A percentile compares a stretch with the other conserved stretches of the same genome.
phyloP scores from a whole-genome alignment of 2,329 filamentous ascomycete genomes.

The Fusarium mexicanum region DNA sequence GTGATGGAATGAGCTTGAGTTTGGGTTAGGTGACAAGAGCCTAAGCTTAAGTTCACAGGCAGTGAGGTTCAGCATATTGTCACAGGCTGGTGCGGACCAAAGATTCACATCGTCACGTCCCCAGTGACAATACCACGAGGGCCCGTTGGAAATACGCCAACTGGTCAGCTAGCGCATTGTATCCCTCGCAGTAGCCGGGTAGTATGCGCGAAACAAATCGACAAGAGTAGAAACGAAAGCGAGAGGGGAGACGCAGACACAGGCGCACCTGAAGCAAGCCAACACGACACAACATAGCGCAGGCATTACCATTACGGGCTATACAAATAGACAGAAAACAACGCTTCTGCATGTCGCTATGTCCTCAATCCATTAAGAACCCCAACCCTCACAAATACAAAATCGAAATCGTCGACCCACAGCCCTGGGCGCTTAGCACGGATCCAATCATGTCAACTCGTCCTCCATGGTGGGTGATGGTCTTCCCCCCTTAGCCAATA shows the following conservation, averaged over 20 bases:
- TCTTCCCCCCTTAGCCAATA: constrained; percentile 44
- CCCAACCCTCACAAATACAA: constrained; percentile 31
- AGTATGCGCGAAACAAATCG: constrained; percentile 27
- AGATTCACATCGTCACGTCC: neutral
- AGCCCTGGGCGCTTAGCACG: constrained; percentile 48
- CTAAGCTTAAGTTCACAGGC: constrained; percentile 10
- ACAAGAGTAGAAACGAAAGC: constrained; percentile 20
- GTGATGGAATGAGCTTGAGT: constrained; percentile 5
- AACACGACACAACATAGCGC: constrained; percentile 17
- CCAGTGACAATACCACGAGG: constrained; percentile 7
- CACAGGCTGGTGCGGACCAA: neutral
- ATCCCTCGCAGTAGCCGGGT: constrained; percentile 43
- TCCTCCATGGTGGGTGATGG: constrained; percentile 47
- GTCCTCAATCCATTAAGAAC: constrained; percentile 20
- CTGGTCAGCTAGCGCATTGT: constrained; percentile 33
- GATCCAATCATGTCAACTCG: constrained; percentile 47
- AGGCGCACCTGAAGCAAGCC: constrained; percentile 21
- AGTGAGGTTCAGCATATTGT: neutral
- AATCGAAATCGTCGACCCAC: constrained; percentile 32
- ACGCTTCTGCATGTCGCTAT: constrained; percentile 41
- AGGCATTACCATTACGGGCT: constrained; percentile 8
- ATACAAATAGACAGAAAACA: neutral
- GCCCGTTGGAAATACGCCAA: constrained; percentile 21
- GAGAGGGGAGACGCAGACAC: neutral
- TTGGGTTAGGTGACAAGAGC: constrained; percentile 17